Conservation (phyloP, 2,329 filamentous ascomycete species). For the Penicillium psychrosexuale region DNA sequence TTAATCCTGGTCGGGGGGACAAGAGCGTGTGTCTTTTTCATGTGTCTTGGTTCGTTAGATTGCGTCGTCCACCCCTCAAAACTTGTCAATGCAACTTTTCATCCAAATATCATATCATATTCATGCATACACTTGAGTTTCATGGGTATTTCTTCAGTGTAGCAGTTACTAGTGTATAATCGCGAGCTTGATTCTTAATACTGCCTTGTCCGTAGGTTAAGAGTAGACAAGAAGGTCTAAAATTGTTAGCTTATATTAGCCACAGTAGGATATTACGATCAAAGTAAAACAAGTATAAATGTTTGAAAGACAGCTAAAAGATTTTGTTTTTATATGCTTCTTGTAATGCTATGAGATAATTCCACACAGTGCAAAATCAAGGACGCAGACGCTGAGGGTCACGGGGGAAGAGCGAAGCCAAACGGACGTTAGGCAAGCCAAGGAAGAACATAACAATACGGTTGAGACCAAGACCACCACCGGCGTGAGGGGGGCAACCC, state of each 20-base stretch:
- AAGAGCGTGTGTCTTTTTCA: slow-evolving; percentile 13
- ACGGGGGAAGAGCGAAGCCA: slow-evolving; percentile 62
- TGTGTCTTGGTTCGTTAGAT: slow-evolving; percentile 13
- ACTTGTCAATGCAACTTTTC: slow-evolving; percentile 13
- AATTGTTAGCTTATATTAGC: background rate
- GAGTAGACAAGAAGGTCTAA: background rate
- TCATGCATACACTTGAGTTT: background rate
- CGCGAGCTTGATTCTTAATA: background rate
- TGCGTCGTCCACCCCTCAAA: slow-evolving; percentile 13
- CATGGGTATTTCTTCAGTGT: too few relatives aligned
- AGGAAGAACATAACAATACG: slow-evolving; percentile 66
- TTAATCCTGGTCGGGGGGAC: slow-evolving; percentile 13
- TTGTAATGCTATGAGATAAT: slow-evolving; percentile 1
- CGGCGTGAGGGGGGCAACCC: slow-evolving; percentile 62
- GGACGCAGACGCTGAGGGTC: slow-evolving; percentile 57
- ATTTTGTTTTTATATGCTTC: slow-evolving; percentile 7
- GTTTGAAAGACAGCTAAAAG: background rate
- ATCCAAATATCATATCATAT: slow-evolving; percentile 10
- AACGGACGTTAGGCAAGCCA: slow-evolving; percentile 60
- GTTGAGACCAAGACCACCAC: slow-evolving; percentile 64
- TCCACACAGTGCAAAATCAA: slow-evolving; percentile 20
- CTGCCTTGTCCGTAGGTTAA: background rate
- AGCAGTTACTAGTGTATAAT: background rate
- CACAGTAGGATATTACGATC: background rate
- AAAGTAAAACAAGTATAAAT: background rate